Evolutionary conservation across 257 asterid species (phyloP).

Genomic region (Misopates orontium): DNA sequence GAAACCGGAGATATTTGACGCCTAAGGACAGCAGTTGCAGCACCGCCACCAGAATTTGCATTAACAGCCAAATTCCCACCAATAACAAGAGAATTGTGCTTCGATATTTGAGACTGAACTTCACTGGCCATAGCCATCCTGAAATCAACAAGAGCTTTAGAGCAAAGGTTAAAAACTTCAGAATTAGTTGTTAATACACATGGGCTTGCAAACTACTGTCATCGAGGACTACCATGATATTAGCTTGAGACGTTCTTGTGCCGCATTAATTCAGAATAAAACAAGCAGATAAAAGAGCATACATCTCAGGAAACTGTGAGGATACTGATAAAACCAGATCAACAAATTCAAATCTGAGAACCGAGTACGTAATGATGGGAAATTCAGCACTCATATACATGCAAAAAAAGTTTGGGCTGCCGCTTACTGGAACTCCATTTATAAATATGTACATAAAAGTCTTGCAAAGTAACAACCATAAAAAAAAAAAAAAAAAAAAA

Average conservation of each 20-base stretch:
- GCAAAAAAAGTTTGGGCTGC: no score
- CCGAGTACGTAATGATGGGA: no score
- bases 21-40: constrained; percentile 69
- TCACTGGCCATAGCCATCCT: constrained; percentile 97
- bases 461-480: no score
- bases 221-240: constrained; percentile 5
- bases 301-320: not conserved
- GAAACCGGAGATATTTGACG: constrained; percentile 77
- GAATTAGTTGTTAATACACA: not conserved
- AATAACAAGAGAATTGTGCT: constrained; percentile 58
- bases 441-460: no score
- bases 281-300: not conserved
- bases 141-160: constrained; percentile 37
- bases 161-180: constrained; percentile 13
- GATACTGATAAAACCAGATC: not conserved
- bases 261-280: not conserved
- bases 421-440: no score
- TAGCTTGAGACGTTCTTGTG: constrained; percentile 12
- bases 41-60: constrained; percentile 76
- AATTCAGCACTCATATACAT: no score
- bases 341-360: constrained; percentile 14
- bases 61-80: constrained; percentile 86
- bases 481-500: no score
- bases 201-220: not conserved
- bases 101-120: constrained; percentile 75